Evolutionary conservation across 1,284 basidiomycete genomes (phyloP).

Genomic region (Tylopilus orsonianus): DNA sequence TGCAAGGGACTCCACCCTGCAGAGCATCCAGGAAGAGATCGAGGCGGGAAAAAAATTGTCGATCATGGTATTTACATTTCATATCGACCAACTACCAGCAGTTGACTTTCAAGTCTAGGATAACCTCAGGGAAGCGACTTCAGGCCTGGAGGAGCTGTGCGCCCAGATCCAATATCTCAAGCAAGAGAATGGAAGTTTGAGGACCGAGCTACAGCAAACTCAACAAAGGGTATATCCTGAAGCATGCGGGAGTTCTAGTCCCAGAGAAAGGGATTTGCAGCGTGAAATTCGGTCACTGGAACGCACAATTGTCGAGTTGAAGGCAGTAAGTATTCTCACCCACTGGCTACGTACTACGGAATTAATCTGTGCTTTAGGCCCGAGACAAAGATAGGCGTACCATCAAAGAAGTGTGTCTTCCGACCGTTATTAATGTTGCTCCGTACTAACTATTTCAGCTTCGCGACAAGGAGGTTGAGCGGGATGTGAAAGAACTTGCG

Average conservation of each 20-base stretch:
- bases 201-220: slow-evolving; percentile 5
- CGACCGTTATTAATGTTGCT: background rate
- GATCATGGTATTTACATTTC: slow-evolving; percentile 13
- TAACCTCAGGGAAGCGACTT: slow-evolving; percentile 4
- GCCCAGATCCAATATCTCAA: slow-evolving; percentile 11
- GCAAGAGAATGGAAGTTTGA: slow-evolving; percentile 11
- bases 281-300: slow-evolving; percentile 16
- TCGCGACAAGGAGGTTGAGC: slow-evolving; percentile 15
- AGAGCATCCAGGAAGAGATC: background rate
- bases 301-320: slow-evolving; percentile 4
- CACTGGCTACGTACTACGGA: background rate
- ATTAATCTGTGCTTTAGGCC: slow-evolving; percentile 3
- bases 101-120: slow-evolving; percentile 8
- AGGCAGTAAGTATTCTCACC: slow-evolving; percentile 3
- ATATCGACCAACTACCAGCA: background rate
- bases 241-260: background rate
- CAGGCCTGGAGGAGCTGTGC: slow-evolving; percentile 14
- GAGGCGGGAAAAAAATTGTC: background rate
- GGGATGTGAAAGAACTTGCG: slow-evolving; percentile 17
- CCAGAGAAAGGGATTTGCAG: background rate
- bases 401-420: slow-evolving; percentile 16
- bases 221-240: background rate
- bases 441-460: slow-evolving; percentile 10
- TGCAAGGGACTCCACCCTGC: background rate
- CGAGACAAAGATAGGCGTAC: slow-evolving; percentile 13